These are phyloP conservation scores for Pythium diclinum DNA, from an alignment of 352 stramenopile genomes.

Conservation along the genomic window DNA sequence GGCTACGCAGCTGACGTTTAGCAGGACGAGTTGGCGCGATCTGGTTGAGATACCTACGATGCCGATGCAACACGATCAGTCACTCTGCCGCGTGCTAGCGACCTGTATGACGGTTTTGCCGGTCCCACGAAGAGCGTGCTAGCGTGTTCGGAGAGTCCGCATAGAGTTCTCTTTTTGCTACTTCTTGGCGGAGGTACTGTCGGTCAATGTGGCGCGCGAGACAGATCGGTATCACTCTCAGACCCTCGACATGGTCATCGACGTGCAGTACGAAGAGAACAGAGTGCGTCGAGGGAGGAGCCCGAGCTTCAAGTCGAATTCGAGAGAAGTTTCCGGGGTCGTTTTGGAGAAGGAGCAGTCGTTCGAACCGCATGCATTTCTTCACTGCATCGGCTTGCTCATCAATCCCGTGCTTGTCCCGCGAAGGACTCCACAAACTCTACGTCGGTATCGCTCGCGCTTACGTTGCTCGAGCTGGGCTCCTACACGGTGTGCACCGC, in stretches of 20 bases:
- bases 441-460: conserved; percentile 5
- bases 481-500: conserved; percentile 21
- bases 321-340: no score
- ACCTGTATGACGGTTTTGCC: conserved; percentile 10
- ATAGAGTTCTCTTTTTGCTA: conserved; percentile 23
- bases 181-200: conserved; percentile 22
- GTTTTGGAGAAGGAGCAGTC: background rate
- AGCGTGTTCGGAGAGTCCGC: conserved; percentile 13
- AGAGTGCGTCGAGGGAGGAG: no score
- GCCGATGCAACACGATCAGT: no score
- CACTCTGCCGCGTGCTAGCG: background rate
- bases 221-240: conserved; percentile 5
- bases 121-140: conserved; percentile 19
- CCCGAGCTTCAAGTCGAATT: no score
- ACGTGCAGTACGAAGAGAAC: background rate
- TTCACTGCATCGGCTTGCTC: background rate
- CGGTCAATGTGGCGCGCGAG: conserved; percentile 18
- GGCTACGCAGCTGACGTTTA: background rate
- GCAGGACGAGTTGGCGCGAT: background rate
- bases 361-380: background rate
- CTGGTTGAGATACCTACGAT: background rate
- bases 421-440: background rate
- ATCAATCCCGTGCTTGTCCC: background rate
- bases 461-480: conserved; percentile 10
- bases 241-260: background rate